phyloP scores from a whole-genome alignment of 1,284 basidiomycete genomes.

The Sanghuangporus baumii region DNA sequence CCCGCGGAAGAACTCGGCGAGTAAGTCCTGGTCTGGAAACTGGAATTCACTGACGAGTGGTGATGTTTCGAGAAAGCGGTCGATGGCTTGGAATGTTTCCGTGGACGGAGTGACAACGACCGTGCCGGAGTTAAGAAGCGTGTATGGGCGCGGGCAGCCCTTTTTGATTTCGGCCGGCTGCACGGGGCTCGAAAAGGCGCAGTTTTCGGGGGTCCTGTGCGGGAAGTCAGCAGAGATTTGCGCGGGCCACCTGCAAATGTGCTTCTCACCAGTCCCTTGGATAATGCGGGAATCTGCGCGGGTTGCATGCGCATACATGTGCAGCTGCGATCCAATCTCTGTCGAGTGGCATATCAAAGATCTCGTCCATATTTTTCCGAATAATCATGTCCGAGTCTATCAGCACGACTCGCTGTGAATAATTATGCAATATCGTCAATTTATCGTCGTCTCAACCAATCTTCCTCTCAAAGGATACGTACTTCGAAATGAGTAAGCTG shows the following conservation, averaged over 20 bases:
- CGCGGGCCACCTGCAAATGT: not conserved
- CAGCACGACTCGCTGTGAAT: not conserved
- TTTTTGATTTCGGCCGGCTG: constrained; percentile 47
- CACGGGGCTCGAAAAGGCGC: constrained; percentile 67
- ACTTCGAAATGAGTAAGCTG: constrained; percentile 75
- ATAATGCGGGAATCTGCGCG: constrained; percentile 77
- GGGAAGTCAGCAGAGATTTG: not conserved
- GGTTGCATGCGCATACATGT: constrained; percentile 94
- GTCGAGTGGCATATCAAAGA: constrained; percentile 69
- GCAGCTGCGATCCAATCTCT: constrained; percentile 75
- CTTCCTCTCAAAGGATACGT: constrained; percentile 22
- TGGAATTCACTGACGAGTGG: constrained; percentile 64
- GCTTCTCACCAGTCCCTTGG: constrained; percentile 78
- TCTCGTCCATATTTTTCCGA: constrained; percentile 84
- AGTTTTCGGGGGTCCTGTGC: constrained; percentile 82
- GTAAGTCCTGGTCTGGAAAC: constrained; percentile 92
- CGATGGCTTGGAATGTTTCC: constrained; percentile 42
- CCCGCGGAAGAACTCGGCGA: constrained; percentile 75
- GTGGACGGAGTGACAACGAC: constrained; percentile 77
- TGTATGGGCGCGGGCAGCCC: constrained; percentile 63
- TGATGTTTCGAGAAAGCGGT: constrained; percentile 61
- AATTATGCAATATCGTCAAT: not conserved
- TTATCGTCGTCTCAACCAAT: not conserved
- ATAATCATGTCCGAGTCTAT: constrained; percentile 62
- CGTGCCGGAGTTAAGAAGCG: constrained; percentile 83